Base-by-base conservation (phyloP, 257 asterid genomes). In the Knoxia roxburghii region DNA sequence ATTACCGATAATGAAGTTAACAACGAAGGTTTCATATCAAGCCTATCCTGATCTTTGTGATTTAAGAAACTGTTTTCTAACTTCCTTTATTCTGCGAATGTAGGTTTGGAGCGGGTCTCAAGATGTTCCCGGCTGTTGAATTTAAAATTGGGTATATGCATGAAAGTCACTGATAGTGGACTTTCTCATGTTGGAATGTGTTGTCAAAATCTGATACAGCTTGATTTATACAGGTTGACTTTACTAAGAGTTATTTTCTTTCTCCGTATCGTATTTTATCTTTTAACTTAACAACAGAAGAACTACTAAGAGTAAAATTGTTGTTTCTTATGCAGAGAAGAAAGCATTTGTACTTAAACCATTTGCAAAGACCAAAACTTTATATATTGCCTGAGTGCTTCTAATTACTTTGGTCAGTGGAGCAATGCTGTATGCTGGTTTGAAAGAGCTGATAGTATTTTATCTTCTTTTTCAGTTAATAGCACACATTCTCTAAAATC, bases 201-300 rank as follows among this genome's bases (percentile, higher is more conserved):
- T 37, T 80, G 85, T 46, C 65, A 23, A 24, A 72, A 59, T 12
- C 82, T 80, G 46, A 59, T 1, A 15, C 76, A 80, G 17, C 80
- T 80, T 21, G 85, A 80, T 69, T 70, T 80, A 46, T 80, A 80
- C 80, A 80, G 80, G 82, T 77, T 33, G 43, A 32, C 69, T 61
- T 49, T 35, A 20, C 50, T 20, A 27, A 64, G 27, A 64, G 56
- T 8, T 21, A 61, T 37, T 61, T 5, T 45, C 27, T 21, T 27
- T 4, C 50, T 45, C 50, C 50, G 7, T 45, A 15, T 8, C 6
- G 45, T 12, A 39, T 39, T 39, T 39, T 39, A 5, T 39, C 6
- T 23, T 26, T 6, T 10, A 21, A 39, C 20, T 15, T 26, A 12
- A 30, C 18, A 26, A 14, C 37, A 64, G 55, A 24, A 62, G 23